Percentiles rank a stretch among this genome's conserved stretches.
phyloP scores from a whole-genome alignment of 2,329 filamentous ascomycete genomes.

The Colletotrichum nymphaeae region DNA sequence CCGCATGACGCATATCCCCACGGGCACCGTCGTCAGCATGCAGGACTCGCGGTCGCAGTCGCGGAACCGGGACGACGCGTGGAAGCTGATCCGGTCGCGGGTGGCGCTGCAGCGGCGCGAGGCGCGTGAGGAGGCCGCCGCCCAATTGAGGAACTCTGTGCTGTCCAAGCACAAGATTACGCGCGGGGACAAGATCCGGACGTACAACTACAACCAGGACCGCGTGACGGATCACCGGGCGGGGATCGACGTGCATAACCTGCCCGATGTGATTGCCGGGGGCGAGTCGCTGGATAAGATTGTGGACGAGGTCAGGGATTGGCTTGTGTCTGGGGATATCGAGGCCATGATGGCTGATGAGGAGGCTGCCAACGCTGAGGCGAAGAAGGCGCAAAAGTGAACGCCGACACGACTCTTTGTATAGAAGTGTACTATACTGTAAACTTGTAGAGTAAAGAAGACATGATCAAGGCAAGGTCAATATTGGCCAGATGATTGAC shows the following conservation, averaged over 20 bases:
- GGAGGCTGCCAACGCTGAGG: conserved; percentile 46
- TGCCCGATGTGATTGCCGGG: conserved; percentile 84
- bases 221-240: conserved; percentile 91
- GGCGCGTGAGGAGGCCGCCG: conserved; percentile 83
- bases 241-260: conserved; percentile 81
- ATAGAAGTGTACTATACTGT: conserved; percentile 15
- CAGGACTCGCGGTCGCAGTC: conserved; percentile 93
- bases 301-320: conserved; percentile 81
- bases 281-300: conserved; percentile 77
- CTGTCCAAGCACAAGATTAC: conserved; percentile 86
- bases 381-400: conserved; percentile 34
- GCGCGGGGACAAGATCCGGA: conserved; percentile 91
- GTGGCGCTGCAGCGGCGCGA: conserved; percentile 85
- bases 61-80: conserved; percentile 88
- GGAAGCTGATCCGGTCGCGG: conserved; percentile 84
- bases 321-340: conserved; percentile 82
- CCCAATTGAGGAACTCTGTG: conserved; percentile 79
- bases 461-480: not conserved
- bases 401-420: not conserved
- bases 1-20: conserved; percentile 89
- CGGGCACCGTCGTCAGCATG: conserved; percentile 87
- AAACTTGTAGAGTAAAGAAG: not conserved
- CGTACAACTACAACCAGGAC: conserved; percentile 83
- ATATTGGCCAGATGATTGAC: not conserved
- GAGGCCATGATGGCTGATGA: conserved; percentile 76